Evolutionary conservation across 805 yeast species (phyloP).

Genomic region (Nakazawaea siamensis): DNA sequence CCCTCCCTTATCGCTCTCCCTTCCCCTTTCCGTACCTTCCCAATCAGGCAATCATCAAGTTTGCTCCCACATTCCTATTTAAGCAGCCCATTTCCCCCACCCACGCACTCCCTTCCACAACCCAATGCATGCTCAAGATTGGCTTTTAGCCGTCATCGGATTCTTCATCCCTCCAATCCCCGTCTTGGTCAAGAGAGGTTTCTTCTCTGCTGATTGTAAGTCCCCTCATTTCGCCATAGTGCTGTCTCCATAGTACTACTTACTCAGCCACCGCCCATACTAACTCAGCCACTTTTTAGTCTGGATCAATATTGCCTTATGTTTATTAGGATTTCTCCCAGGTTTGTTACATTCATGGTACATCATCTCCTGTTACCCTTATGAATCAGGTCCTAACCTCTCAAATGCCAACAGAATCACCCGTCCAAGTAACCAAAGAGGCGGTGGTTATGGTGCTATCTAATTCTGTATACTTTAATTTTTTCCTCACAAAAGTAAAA

Average conservation of each 20-base stretch:
- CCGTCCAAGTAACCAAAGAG: constrained; percentile 25
- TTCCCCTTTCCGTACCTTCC: not conserved
- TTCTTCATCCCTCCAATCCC: constrained; percentile 68
- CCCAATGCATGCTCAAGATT: constrained; percentile 29
- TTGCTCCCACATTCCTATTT: not conserved
- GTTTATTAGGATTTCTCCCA: constrained; percentile 66
- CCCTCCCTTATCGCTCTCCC: not conserved
- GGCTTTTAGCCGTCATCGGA: constrained; percentile 63
- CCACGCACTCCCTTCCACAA: not conserved
- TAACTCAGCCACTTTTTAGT: constrained; percentile 17
- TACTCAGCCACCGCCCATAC: too few species aligned
- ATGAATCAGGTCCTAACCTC: constrained; percentile 14
- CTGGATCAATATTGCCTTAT: constrained; percentile 57
- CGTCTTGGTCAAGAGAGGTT: constrained; percentile 60
- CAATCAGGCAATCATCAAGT: not conserved
- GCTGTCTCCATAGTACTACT: too few species aligned
- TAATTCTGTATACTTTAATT: too few species aligned
- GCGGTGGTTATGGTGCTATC: constrained; percentile 23
- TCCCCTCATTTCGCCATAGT: constrained; percentile 9
- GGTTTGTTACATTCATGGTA: constrained; percentile 75
- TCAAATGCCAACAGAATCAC: constrained; percentile 19
- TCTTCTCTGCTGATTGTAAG: constrained; percentile 45
- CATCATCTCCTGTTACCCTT: constrained; percentile 67
- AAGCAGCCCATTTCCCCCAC: not conserved
- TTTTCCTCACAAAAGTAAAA: not conserved